These are phyloP conservation scores for Metschnikowia noctiluminum DNA, from an alignment of 805 yeast genomes.

Conservation along the genomic window DNA sequence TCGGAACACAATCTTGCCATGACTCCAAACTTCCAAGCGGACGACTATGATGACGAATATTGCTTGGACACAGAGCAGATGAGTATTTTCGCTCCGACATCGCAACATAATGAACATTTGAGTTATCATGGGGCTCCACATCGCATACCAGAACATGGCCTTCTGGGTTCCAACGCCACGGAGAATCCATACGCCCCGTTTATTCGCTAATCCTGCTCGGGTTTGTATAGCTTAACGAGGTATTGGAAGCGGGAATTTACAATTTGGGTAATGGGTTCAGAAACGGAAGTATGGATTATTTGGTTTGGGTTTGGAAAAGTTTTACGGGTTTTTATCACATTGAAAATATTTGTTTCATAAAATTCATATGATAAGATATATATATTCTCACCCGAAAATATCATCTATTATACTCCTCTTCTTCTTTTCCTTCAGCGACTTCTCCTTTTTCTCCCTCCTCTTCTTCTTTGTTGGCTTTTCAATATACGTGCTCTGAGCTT, in stretches of 20 bases:
- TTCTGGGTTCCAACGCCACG: neutral
- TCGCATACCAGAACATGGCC: neutral
- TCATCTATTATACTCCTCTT: slow-evolving; percentile 63
- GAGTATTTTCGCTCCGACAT: slow-evolving; percentile 13
- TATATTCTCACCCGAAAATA: slow-evolving; percentile 53
- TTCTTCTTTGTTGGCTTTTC: slow-evolving; percentile 12
- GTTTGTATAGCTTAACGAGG: no score
- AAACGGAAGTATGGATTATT: no score
- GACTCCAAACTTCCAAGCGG: slow-evolving; percentile 9
- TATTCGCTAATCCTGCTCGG: neutral
- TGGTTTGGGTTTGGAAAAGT: no score
- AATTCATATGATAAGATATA: neutral
- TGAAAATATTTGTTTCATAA: neutral
- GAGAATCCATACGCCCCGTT: neutral
- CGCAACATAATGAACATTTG: neutral
- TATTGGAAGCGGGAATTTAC: neutral
- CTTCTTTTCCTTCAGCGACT: slow-evolving; percentile 38
- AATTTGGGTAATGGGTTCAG: neutral
- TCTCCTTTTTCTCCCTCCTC: slow-evolving; percentile 13
- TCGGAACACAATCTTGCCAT: slow-evolving; percentile 1
- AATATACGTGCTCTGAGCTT: slow-evolving; percentile 7
- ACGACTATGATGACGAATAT: slow-evolving; percentile 42
- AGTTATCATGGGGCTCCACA: no score
- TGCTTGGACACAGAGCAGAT: slow-evolving; percentile 44
- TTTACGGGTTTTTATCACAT: no score